Evolutionary conservation across 1,284 basidiomycete species (phyloP).

Genomic region (Rhodofomes roseus): DNA sequence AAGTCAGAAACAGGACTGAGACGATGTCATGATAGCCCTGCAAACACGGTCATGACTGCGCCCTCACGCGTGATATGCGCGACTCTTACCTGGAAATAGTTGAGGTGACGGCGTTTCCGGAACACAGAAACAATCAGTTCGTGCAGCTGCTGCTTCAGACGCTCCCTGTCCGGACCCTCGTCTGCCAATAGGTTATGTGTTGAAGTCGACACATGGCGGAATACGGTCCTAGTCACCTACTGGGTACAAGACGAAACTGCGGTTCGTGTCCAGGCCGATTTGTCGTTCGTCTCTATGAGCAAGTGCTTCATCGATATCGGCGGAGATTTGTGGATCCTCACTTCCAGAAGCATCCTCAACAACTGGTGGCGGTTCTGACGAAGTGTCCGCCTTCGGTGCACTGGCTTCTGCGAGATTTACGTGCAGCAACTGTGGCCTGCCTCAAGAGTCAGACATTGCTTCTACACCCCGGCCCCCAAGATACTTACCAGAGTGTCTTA

Average conservation of each 20-base stretch:
- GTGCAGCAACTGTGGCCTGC: conserved; percentile 47
- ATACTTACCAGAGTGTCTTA: conserved; percentile 51
- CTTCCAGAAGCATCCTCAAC: not conserved
- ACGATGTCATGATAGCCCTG: conserved; percentile 93
- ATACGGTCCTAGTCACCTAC: conserved; percentile 51
- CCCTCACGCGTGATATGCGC: not conserved
- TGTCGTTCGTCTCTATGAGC: conserved; percentile 78
- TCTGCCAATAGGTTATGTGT: conserved; percentile 7
- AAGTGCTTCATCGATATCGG: not conserved
- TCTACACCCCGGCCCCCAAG: not conserved
- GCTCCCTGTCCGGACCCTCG: conserved; percentile 35
- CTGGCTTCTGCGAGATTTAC: conserved; percentile 13
- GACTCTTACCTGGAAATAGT: conserved; percentile 84
- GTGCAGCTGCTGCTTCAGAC: conserved; percentile 66
- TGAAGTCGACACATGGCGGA: not conserved
- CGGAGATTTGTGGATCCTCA: not conserved
- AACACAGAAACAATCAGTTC: conserved; percentile 77
- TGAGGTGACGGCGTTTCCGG: conserved; percentile 65
- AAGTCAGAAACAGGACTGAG: conserved; percentile 81
- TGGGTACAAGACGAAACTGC: conserved; percentile 88
- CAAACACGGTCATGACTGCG: not conserved
- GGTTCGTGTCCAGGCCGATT: conserved; percentile 81
- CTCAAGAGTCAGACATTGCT: conserved; percentile 11
- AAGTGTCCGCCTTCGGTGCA: not conserved
- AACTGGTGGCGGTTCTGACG: not conserved